Evolutionary conservation across 2,329 filamentous ascomycete genomes (phyloP), one percentile per base, ranked within the genome.

Genomic region (Phoma sp.): DNA sequence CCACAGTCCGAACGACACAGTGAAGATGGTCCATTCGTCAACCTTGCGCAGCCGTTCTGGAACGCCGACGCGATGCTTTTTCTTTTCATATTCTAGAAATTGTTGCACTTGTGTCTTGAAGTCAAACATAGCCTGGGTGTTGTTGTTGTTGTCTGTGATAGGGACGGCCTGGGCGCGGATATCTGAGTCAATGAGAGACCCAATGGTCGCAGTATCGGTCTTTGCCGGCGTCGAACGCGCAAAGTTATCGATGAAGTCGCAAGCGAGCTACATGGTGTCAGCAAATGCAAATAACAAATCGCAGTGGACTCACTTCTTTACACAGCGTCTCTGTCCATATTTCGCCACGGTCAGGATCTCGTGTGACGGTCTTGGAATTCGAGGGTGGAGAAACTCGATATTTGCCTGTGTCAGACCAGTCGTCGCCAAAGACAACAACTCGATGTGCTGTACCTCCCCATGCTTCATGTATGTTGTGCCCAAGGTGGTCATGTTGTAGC

Each of bases 391-490:
- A 65, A 42, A 72, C 62, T 43, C 69, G 66, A 66, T 74, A 73
- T 37, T 56, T 62, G 20, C 72, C 72, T 34, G 64, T 74, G 60
- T 76, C 73, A 47, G 73, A 75, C 70, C 72, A 76, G 47, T 74
- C 71, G 46, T 75, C 71, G 11, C 73, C 74, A 59, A 76, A 76
- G 20, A 76, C 72, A 23, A 76, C 73, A 17, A 76, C 47, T 32
- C 71, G 67, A 47, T 67, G 67, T 25, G 67, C 56, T 23, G 53
- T 60, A 29, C 65, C 66, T 50, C 56, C 60, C 67, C 71, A 72
- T 36, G 58, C 66, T 43, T 68, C 62, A 34, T 68, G 58, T 37
- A 72, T 61, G 42, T 59, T 68, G 42, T 62, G 57, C 47, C 57
- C 60, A 18, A 75, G 52, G 36, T 63, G 59, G 50, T 64, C 49